Evolutionary conservation across 306 rosid genomes (phyloP).

Genomic region (Medicago arabica): DNA sequence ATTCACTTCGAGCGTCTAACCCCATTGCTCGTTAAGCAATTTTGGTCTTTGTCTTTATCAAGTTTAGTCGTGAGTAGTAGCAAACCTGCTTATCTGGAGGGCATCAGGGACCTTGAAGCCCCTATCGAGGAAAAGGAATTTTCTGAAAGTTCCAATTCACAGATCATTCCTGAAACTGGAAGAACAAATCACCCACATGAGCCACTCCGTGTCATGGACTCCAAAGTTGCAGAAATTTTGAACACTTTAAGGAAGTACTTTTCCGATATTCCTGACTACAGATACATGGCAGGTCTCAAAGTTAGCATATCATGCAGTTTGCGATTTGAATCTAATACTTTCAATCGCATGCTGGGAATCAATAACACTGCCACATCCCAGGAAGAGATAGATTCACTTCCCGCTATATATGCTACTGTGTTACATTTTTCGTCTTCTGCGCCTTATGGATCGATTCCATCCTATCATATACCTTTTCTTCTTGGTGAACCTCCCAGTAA

Average conservation of each 20-base stretch:
- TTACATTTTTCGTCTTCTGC: conserved; percentile 86
- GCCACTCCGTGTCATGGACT: conserved; percentile 86
- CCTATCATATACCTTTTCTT: conserved; percentile 84
- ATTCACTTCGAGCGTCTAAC: conserved; percentile 75
- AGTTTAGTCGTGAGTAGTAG: conserved; percentile 57
- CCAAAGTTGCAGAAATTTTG: conserved; percentile 84
- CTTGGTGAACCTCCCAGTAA: conserved; percentile 74
- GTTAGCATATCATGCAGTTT: conserved; percentile 76
- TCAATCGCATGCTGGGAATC: conserved; percentile 66
- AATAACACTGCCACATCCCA: conserved; percentile 46
- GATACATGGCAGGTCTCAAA: conserved; percentile 81
- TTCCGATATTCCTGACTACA: conserved; percentile 90
- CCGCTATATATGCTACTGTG: conserved; percentile 91
- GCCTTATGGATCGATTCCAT: conserved; percentile 78
- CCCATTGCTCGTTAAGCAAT: conserved; percentile 81
- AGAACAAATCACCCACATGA: conserved; percentile 58
- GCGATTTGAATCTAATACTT: conserved; percentile 73
- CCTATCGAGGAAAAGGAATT: conserved; percentile 69
- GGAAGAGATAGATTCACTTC: conserved; percentile 69
- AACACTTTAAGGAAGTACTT: conserved; percentile 71
- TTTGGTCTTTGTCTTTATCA: conserved; percentile 90
- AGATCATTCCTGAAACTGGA: conserved; percentile 48
- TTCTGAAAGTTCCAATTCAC: conserved; percentile 46
- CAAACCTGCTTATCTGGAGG: conserved; percentile 62
- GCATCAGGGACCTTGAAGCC: conserved; percentile 64